Evolutionary conservation across 805 yeast species (phyloP), one percentile per base, ranked within the genome.

Genomic region (Cyberlindnera saturnus): DNA sequence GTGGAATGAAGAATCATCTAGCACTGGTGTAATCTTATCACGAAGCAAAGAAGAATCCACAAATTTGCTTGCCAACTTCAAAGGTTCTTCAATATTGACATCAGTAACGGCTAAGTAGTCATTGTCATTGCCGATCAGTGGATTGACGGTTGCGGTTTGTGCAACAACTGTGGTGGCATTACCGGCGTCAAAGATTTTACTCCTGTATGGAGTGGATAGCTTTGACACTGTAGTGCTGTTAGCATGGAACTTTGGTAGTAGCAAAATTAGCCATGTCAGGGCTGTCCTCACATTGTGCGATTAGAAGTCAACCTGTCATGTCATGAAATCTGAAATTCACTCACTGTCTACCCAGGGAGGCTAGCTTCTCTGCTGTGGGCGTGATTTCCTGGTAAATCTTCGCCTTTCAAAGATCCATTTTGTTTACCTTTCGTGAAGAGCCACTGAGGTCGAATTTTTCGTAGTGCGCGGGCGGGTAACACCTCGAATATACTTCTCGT

Each of bases 1-100:
- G 38, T 77, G 67, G 46, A 65, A 66, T 0, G 67, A 60, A 36
- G 66, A 60, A 46, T 67, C 69, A 69, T 85, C 69, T 64, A 76
- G 56, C 65, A 79, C 45, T 64, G 76, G 56, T 68, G 90, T 46
- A 64, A 72, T 70, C 61, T 76, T 62, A 74, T 79, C 72, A 70
- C 86, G 60, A 64, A 77, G 55, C 63, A 77, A 58, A 64, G 82
- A 57, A 67, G 75, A 63, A 32, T 79, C 71, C 43, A 85, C 74
- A 61, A 77, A 82, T 60, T 79, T 79, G 40, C 78, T 71, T 1
- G 89, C 86, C 44, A 85, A 62, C 47, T 76, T 73, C 40, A 69
- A 51, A 5, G 73, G 72, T 17, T 65, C 60, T n/a, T 54, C 56
- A 15, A 58, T 49, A 11, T 63, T 66, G 20, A 63, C 50, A 13